Evolutionary conservation across 805 yeast species (phyloP).

Genomic region (Candida ovalis): DNA sequence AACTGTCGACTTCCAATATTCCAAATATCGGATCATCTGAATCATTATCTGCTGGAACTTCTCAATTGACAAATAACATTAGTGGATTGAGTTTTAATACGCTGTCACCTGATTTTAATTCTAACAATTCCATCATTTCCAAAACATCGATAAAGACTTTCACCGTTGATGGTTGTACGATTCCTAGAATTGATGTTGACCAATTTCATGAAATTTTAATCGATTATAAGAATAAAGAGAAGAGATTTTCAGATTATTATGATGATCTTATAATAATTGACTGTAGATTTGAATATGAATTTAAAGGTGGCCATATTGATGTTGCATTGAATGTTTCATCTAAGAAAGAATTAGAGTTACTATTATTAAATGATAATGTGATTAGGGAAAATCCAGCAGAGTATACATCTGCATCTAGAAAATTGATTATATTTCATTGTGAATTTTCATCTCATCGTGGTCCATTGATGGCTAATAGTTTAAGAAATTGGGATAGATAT

Average conservation of each 20-base stretch:
- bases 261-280: conserved; percentile 65
- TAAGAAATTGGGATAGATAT: conserved; percentile 78
- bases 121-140: conserved; percentile 22
- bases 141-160: conserved; percentile 40
- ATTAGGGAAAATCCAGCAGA: conserved; percentile 21
- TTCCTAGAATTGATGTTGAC: conserved; percentile 62
- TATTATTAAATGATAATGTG: conserved; percentile 35
- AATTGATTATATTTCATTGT: conserved; percentile 82
- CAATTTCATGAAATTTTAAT: conserved; percentile 52
- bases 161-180: conserved; percentile 50
- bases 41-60: conserved; percentile 20
- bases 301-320: conserved; percentile 84
- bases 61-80: conserved; percentile 24
- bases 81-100: conserved; percentile 19
- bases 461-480: conserved; percentile 86
- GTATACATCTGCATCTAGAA: conserved; percentile 26
- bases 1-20: conserved; percentile 13
- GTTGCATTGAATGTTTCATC: conserved; percentile 77
- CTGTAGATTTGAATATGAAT: conserved; percentile 92
- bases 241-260: conserved; percentile 39
- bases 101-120: background rate
- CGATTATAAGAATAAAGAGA: conserved; percentile 35
- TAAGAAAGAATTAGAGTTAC: conserved; percentile 61
- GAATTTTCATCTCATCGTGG: conserved; percentile 92
- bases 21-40: conserved; percentile 6